Conservation (phyloP, 2,329 filamentous ascomycete species). For the Aspergillus clavatus region DNA sequence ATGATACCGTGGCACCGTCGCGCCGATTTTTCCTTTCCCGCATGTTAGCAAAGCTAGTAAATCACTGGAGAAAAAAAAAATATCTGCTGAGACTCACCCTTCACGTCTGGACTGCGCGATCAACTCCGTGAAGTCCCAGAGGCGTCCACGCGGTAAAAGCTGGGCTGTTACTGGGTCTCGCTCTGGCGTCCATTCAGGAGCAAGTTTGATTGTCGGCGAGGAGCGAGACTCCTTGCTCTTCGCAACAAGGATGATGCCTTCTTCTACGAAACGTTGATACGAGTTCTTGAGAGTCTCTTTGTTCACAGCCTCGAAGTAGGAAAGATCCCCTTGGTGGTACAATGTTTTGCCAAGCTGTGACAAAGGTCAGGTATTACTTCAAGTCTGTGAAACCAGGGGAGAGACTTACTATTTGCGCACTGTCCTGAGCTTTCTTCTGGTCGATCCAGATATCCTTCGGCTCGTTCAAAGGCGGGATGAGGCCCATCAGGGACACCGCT, state of each 20-base stretch:
- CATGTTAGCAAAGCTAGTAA: background rate
- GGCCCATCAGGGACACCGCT: constrained; percentile 78
- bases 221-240: constrained; percentile 55
- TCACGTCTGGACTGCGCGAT: constrained; percentile 80
- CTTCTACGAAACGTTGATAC: constrained; percentile 80
- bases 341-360: constrained; percentile 82
- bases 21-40: constrained; percentile 69
- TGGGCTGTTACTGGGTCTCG: constrained; percentile 58
- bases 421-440: constrained; percentile 70
- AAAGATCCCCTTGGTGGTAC: constrained; percentile 94
- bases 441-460: constrained; percentile 73
- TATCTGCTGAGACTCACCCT: constrained; percentile 50
- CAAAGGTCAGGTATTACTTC: constrained; percentile 12
- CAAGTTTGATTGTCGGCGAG: constrained; percentile 55
- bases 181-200: constrained; percentile 67
- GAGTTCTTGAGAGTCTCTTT: constrained; percentile 96
- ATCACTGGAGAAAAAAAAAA: background rate
- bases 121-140: constrained; percentile 89
- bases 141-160: constrained; percentile 64
- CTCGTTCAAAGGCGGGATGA: constrained; percentile 63
- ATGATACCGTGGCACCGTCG: constrained; percentile 86
- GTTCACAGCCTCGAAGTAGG: constrained; percentile 97
- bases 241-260: constrained; percentile 75
- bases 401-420: constrained; percentile 66
- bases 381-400: too few species aligned